Percentiles rank a stretch among this genome's conserved stretches.
Conservation (phyloP, 2,329 filamentous ascomycete species). For the Aspergillus fructus region DNA sequence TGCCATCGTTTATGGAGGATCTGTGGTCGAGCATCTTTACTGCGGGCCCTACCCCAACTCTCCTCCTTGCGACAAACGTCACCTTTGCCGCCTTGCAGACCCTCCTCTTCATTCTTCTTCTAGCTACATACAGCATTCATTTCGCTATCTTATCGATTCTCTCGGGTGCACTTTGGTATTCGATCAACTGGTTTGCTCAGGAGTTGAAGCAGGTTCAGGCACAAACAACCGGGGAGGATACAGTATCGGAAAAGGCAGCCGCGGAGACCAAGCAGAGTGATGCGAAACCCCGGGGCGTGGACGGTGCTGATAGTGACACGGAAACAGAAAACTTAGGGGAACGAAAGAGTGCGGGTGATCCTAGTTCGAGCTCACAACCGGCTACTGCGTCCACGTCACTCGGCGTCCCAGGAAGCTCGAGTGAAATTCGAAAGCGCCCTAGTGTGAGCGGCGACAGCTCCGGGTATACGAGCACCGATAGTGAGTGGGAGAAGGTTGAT, state of each 20-base stretch:
- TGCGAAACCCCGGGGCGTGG: slow-evolving; percentile 24
- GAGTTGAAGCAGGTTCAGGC: slow-evolving; percentile 59
- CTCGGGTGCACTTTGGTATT: slow-evolving; percentile 81
- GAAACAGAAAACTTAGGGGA: slow-evolving; percentile 38
- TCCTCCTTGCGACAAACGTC: slow-evolving; percentile 85
- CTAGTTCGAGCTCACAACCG: slow-evolving; percentile 17
- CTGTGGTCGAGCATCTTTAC: slow-evolving; percentile 94
- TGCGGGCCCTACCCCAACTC: slow-evolving; percentile 81
- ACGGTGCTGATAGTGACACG: slow-evolving; percentile 45
- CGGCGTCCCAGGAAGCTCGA: slow-evolving; percentile 47
- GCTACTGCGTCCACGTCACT: slow-evolving; percentile 37
- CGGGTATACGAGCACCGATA: slow-evolving; percentile 76
- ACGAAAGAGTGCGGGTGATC: slow-evolving; percentile 16
- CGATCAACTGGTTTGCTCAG: slow-evolving; percentile 93
- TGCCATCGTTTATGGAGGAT: slow-evolving; percentile 63
- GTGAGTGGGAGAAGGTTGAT: slow-evolving; percentile 96
- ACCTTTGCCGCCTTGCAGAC: slow-evolving; percentile 83
- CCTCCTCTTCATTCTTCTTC: slow-evolving; percentile 71
- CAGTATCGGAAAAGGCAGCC: slow-evolving; percentile 40
- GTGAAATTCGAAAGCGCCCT: slow-evolving; percentile 46
- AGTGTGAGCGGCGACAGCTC: slow-evolving; percentile 49
- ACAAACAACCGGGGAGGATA: slow-evolving; percentile 45
- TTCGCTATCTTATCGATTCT: slow-evolving; percentile 79
- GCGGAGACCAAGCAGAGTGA: slow-evolving; percentile 23
- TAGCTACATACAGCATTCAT: slow-evolving; percentile 84